Evolutionary conservation across 495 filamentous ascomycete species (phyloP).

Genomic region (Hypoxylon perforatum): DNA sequence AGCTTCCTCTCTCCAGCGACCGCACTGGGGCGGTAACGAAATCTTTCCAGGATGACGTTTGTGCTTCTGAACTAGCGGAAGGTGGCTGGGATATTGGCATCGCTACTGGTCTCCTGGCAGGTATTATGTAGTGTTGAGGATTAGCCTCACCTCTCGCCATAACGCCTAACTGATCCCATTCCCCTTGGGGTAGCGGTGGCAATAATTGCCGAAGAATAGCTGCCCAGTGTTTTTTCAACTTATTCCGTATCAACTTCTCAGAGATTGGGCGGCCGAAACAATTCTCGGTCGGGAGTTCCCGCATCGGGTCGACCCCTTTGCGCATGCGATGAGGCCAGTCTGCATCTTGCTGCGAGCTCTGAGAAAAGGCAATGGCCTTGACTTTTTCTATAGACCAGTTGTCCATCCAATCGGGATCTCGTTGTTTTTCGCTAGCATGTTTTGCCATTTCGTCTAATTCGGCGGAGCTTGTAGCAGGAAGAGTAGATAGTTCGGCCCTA

Average conservation of each 20-base stretch:
- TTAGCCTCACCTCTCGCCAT: constrained; percentile 67
- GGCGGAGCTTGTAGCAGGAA: constrained; percentile 50
- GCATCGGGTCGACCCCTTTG: constrained; percentile 57
- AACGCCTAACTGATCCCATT: constrained; percentile 71
- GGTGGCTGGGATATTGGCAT: constrained; percentile 32
- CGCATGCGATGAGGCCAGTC: constrained; percentile 52
- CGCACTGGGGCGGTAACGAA: constrained; percentile 42
- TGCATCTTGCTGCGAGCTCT: constrained; percentile 33
- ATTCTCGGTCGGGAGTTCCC: constrained; percentile 67
- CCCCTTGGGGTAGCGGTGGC: constrained; percentile 76
- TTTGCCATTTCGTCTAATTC: constrained; percentile 41
- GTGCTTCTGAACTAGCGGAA: neutral
- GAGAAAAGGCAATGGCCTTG: constrained; percentile 44
- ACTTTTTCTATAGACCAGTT: constrained; percentile 54
- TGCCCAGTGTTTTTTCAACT: constrained; percentile 70
- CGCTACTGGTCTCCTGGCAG: constrained; percentile 44
- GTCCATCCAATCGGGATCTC: constrained; percentile 54
- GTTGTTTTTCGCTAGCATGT: constrained; percentile 1
- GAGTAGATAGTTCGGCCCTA: constrained; percentile 54
- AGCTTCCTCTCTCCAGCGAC: constrained; percentile 34
- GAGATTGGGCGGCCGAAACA: constrained; percentile 71
- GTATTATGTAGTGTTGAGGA: constrained; percentile 45
- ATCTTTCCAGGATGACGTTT: constrained; percentile 20
- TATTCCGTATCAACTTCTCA: constrained; percentile 63
- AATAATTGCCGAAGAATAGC: constrained; percentile 64